Conservation (phyloP, 371 early-diverging fungal genomes). For the Apophysomyces elegans region DNA sequence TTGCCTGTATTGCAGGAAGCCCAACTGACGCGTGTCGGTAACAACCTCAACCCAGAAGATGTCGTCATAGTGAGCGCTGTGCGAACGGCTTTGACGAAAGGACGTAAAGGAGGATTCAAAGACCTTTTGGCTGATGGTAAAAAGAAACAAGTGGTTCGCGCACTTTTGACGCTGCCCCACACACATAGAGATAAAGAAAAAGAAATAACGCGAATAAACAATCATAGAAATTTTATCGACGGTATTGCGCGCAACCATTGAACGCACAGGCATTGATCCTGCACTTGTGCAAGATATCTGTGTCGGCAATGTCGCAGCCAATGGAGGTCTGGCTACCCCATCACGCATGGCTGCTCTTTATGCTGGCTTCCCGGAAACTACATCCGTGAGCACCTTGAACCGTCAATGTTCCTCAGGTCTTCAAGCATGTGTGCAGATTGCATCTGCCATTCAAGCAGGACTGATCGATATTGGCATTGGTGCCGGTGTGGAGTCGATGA, state of each 20-base stretch:
- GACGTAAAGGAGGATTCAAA: constrained; percentile 91
- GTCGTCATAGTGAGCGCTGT: constrained; percentile 82
- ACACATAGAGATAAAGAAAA: not conserved
- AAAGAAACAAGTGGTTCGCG: not conserved
- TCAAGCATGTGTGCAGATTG: constrained; percentile 92
- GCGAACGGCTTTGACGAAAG: constrained; percentile 89
- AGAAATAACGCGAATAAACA: not conserved
- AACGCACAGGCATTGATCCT: constrained; percentile 86
- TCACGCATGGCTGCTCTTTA: constrained; percentile 95
- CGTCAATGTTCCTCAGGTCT: constrained; percentile 97
- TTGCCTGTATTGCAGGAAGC: constrained; percentile 17
- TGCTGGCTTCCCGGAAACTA: constrained; percentile 90
- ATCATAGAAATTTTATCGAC: constrained; percentile 76
- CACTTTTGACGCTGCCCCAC: too few species aligned
- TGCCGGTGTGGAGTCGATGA: constrained; percentile 99
- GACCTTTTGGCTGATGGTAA: constrained; percentile 75
- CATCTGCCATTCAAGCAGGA: constrained; percentile 88
- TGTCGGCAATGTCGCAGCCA: constrained; percentile 93
- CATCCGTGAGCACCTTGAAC: constrained; percentile 88
- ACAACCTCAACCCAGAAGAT: constrained; percentile 73
- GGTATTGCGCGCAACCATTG: constrained; percentile 80
- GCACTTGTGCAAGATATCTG: constrained; percentile 89
- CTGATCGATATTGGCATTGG: constrained; percentile 95
- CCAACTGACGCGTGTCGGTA: constrained; percentile 48
- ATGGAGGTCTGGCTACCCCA: constrained; percentile 92